These are phyloP conservation scores for Juglanconis juglandina DNA, from an alignment of 2,329 filamentous ascomycete genomes.

Conservation along the genomic window DNA sequence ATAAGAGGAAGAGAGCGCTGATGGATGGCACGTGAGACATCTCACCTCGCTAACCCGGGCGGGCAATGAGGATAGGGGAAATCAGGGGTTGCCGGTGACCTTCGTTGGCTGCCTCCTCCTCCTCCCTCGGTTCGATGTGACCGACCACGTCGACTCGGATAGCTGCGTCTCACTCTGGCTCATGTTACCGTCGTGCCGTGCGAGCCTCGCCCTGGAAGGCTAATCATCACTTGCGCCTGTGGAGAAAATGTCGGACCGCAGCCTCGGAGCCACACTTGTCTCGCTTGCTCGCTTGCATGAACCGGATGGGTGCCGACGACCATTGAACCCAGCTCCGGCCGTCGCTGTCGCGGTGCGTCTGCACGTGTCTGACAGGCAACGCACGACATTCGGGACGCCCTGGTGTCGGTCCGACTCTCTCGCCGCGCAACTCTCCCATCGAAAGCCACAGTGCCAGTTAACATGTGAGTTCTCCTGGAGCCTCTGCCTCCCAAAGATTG, in stretches of 20 bases:
- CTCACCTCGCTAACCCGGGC: conserved; percentile 5
- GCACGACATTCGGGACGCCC: no score
- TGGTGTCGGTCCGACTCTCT: no score
- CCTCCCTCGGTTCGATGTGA: background rate
- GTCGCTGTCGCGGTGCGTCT: background rate
- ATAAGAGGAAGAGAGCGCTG: background rate
- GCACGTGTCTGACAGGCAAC: no score
- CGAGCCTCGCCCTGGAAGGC: no score
- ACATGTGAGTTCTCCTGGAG: no score
- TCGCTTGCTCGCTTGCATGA: background rate
- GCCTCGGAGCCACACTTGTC: background rate
- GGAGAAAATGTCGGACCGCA: background rate
- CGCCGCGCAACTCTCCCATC: no score
- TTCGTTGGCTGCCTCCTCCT: conserved; percentile 8
- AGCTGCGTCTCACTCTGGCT: background rate
- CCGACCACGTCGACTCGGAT: background rate
- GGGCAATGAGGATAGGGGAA: background rate
- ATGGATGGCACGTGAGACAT: conserved; percentile 4
- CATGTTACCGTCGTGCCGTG: background rate
- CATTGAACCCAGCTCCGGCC: background rate
- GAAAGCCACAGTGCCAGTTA: no score
- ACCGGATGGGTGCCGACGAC: background rate
- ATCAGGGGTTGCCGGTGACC: background rate
- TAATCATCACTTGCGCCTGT: background rate
- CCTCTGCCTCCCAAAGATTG: no score